Evolutionary conservation across 1,139 yeast species (phyloP), one percentile per base, ranked within the genome.

Genomic region (Hansenula sp.): DNA sequence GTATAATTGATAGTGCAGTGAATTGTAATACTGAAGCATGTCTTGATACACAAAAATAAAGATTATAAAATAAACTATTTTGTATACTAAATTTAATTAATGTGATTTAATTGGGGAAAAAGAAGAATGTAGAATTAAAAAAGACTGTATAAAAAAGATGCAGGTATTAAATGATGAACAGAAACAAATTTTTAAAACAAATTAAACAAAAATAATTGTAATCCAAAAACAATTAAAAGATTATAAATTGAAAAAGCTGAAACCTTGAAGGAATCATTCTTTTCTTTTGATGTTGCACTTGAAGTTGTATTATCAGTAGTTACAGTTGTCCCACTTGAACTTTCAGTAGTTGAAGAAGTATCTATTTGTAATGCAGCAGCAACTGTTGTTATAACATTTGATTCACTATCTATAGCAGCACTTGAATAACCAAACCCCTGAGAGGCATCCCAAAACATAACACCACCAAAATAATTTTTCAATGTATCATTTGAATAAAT

Each of bases 361-460:
- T 35, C 43, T 8, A 40, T 34, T 3, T 43, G 43, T 14, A 52
- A 35, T 13, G 37, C 32, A 17, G 44, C 32, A 50, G 55, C 50
- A 8, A 49, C 50, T 24, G 45, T 42, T 34, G 37, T 47, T 28
- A 54, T 51, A 32, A 51, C 52, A 32, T 56, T 51, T 3, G 34
- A 31, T 2, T 50, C 46, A 14, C 29, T 29, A 1, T 48, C 42
- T 16, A 46, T 48, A 35, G 51, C 41, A 4, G 53, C 55, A n/a
- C 69, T 68, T 24, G 26, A 24, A 52, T 76, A 77, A 32, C 67
- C 57, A 57, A 69, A 73, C 20, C 81, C 86, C 55, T 79, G 80
- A 25, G 86, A 77, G 27, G 90, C 94, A 60, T 86, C 94, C 95
- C 95, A 85, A 46, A 85, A 66, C 70, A 82, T 79, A 48, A 85